These are phyloP conservation scores for Meredithiella fracta DNA, from an alignment of 2,329 filamentous ascomycete species.

Conservation along the genomic window DNA sequence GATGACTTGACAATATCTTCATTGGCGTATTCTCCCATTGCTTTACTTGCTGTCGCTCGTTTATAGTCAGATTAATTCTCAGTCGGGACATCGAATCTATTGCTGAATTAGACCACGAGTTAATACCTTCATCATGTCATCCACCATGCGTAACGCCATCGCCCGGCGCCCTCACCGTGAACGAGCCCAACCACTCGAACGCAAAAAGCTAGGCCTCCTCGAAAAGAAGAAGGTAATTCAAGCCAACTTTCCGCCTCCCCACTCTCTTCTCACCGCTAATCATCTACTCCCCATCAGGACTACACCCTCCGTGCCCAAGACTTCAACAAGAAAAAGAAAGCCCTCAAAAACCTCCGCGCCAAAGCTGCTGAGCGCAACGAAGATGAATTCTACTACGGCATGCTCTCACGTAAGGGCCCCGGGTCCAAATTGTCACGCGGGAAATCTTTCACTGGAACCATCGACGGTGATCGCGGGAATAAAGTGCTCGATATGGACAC, in stretches of 20 bases:
- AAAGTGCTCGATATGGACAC: slow-evolving; percentile 37
- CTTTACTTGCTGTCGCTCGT: background rate
- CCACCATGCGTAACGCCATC: slow-evolving; percentile 44
- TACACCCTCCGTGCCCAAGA: slow-evolving; percentile 49
- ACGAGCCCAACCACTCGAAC: slow-evolving; percentile 70
- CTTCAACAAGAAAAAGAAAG: slow-evolving; percentile 47
- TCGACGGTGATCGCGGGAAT: slow-evolving; percentile 42
- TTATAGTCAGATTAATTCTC: background rate
- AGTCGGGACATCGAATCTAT: background rate
- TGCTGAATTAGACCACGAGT: too few relatives aligned
- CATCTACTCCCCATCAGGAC: slow-evolving; percentile 27
- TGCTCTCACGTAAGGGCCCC: slow-evolving; percentile 45
- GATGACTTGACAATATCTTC: background rate
- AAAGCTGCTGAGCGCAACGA: slow-evolving; percentile 52
- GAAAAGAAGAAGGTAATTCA: slow-evolving; percentile 72
- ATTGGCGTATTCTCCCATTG: background rate
- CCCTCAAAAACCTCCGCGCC: slow-evolving; percentile 40
- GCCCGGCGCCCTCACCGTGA: slow-evolving; percentile 77
- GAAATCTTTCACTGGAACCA: slow-evolving; percentile 37
- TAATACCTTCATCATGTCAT: slow-evolving; percentile 29
- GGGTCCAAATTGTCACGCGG: slow-evolving; percentile 32
- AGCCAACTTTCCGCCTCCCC: slow-evolving; percentile 2
- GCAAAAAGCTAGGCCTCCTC: slow-evolving; percentile 73
- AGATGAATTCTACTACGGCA: slow-evolving; percentile 58
- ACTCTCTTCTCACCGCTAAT: background rate